A percentile compares a stretch with the other conserved stretches of the same genome.
Evolutionary conservation across 371 early-diverging fungal species (phyloP).

Genomic region (Parasitella parasitica): DNA sequence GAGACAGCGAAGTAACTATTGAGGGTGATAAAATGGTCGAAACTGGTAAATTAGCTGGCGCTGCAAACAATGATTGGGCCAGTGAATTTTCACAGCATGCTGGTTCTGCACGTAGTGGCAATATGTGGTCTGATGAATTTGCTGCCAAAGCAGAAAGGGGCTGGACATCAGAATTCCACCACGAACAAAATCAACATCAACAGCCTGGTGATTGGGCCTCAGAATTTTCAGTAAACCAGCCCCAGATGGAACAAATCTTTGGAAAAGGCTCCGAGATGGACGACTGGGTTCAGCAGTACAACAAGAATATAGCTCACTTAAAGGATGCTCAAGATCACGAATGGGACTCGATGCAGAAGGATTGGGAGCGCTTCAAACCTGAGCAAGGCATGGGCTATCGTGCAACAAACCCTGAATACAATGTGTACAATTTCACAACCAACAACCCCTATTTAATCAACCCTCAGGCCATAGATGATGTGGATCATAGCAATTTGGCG

Average conservation of each 20-base stretch:
- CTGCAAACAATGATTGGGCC: constrained; percentile 43
- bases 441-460: constrained; percentile 75
- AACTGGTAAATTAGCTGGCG: constrained; percentile 26
- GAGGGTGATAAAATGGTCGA: constrained; percentile 83
- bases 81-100: constrained; percentile 45
- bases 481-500: constrained; percentile 62
- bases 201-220: constrained; percentile 51
- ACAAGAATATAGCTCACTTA: constrained; percentile 68
- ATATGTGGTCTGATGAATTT: constrained; percentile 30
- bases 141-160: constrained; percentile 37
- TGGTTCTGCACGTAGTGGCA: constrained; percentile 11
- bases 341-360: constrained; percentile 78
- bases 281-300: constrained; percentile 75
- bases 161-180: constrained; percentile 52
- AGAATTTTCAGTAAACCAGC: constrained; percentile 43
- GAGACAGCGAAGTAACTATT: constrained; percentile 83
- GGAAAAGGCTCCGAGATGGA: constrained; percentile 38
- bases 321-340: constrained; percentile 68
- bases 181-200: constrained; percentile 24
- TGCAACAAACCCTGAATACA: constrained; percentile 66
- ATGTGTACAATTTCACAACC: constrained; percentile 73
- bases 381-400: constrained; percentile 55
- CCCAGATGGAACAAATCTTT: constrained; percentile 57
- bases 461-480: constrained; percentile 43
- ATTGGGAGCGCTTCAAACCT: constrained; percentile 54